A percentile compares a stretch with the other conserved stretches of the same genome.
phyloP scores from a whole-genome alignment of 495 filamentous ascomycete genomes.

The Bombardia bombarda region DNA sequence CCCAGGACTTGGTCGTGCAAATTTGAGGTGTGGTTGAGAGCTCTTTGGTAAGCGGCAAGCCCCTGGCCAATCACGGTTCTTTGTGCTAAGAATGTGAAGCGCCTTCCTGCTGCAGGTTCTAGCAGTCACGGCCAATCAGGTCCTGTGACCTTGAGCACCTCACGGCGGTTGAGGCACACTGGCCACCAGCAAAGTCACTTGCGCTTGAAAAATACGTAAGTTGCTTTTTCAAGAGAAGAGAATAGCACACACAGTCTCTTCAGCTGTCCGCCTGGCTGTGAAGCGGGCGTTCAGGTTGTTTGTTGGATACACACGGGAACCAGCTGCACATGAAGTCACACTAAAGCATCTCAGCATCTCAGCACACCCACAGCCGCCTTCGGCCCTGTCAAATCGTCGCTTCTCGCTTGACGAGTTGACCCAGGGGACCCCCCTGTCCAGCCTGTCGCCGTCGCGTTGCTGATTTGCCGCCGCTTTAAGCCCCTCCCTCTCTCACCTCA shows the following conservation, averaged over 20 bases:
- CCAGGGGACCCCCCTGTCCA: no score
- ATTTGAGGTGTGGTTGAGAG: not conserved
- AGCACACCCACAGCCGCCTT: slow-evolving; percentile 28
- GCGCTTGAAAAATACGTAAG: not conserved
- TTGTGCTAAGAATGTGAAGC: slow-evolving; percentile 30
- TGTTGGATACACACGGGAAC: not conserved
- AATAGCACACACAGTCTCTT: no score
- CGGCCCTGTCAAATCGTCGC: slow-evolving; percentile 25
- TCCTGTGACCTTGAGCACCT: not conserved
- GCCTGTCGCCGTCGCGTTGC: no score
- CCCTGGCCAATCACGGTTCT: slow-evolving; percentile 18
- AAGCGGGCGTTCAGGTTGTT: no score
- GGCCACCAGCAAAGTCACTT: slow-evolving; percentile 18
- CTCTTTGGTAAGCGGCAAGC: slow-evolving; percentile 19
- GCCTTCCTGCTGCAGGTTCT: slow-evolving; percentile 24
- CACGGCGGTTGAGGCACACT: slow-evolving; percentile 22
- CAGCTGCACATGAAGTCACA: slow-evolving; percentile 24
- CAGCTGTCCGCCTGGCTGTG: no score
- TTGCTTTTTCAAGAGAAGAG: no score
- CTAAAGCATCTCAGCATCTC: slow-evolving; percentile 24
- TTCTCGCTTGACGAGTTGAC: slow-evolving; percentile 21
- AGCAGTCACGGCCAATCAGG: slow-evolving; percentile 20
- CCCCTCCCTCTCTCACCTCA: slow-evolving; percentile 15
- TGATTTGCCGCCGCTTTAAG: slow-evolving; percentile 27
- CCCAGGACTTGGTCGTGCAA: no score